Evolutionary conservation across 2,329 filamentous ascomycete genomes (phyloP).

Genomic region (Venturia asperata): DNA sequence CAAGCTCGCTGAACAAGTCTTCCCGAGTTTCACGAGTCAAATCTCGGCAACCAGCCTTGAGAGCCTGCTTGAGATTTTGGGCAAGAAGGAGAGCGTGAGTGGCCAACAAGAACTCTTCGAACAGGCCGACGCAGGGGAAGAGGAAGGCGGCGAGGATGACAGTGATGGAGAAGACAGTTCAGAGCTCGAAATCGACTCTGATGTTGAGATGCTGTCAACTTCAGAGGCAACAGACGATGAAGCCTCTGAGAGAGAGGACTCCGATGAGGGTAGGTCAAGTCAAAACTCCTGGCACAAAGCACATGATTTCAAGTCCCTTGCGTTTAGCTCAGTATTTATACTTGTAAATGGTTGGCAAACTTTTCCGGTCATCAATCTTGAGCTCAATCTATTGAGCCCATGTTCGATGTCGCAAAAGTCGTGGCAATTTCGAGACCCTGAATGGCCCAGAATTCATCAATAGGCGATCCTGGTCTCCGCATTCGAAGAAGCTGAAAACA

Average conservation of each 20-base stretch:
- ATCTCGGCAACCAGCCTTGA: slow-evolving; percentile 68
- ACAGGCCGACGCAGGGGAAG: slow-evolving; percentile 38
- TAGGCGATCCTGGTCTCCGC: slow-evolving; percentile 21
- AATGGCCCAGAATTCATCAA: slow-evolving; percentile 23
- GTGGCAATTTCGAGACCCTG: not conserved
- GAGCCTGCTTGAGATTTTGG: slow-evolving; percentile 60
- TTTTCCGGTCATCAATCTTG: too few relatives aligned
- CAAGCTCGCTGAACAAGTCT: slow-evolving; percentile 81
- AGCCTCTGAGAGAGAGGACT: slow-evolving; percentile 28
- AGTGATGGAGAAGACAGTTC: slow-evolving; percentile 39
- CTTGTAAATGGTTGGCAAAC: slow-evolving; percentile 19
- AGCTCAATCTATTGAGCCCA: too few relatives aligned
- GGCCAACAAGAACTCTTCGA: slow-evolving; percentile 81
- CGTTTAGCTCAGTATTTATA: slow-evolving; percentile 23
- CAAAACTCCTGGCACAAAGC: too few relatives aligned
- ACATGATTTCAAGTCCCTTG: too few relatives aligned
- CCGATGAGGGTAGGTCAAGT: slow-evolving; percentile 22
- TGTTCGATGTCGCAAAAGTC: too few relatives aligned
- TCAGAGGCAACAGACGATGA: slow-evolving; percentile 26
- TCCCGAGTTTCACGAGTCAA: slow-evolving; percentile 69
- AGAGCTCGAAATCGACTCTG: slow-evolving; percentile 39
- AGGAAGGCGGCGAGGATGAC: slow-evolving; percentile 32
- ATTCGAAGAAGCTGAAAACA: not conserved
- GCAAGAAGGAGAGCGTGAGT: slow-evolving; percentile 69
- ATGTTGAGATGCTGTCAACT: slow-evolving; percentile 40